phyloP scores from a whole-genome alignment of 169 alveolate species.

The Babesia sp. region DNA sequence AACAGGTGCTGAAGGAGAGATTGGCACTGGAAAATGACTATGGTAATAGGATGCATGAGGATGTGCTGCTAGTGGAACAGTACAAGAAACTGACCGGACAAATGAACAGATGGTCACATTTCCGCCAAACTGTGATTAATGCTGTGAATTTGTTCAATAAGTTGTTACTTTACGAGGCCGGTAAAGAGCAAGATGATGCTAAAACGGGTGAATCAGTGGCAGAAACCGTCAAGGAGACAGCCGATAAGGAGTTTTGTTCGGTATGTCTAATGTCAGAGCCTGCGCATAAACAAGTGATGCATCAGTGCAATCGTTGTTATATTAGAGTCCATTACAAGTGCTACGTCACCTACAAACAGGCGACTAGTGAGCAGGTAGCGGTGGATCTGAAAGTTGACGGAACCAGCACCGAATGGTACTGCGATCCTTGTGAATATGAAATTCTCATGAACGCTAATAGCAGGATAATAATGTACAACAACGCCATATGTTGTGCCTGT shows the following conservation, averaged over 20 bases:
- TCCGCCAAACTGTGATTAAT: constrained; percentile 7
- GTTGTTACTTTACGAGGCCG: background rate
- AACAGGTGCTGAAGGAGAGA: background rate
- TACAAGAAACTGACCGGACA: background rate
- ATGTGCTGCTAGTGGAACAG: constrained; percentile 12
- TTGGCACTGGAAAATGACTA: constrained; percentile 2
- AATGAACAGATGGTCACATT: constrained; percentile 52
- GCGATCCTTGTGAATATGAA: constrained; percentile 49
- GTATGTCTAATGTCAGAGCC: constrained; percentile 66
- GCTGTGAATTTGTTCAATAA: constrained; percentile 24
- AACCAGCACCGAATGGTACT: constrained; percentile 1
- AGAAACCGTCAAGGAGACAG: background rate
- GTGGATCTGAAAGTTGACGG: constrained; percentile 14
- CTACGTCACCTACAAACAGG: constrained; percentile 41
- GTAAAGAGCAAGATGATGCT: background rate
- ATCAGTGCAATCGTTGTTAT: constrained; percentile 57
- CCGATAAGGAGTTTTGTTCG: constrained; percentile 57
- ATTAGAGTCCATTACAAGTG: constrained; percentile 65
- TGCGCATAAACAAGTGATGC: constrained; percentile 57
- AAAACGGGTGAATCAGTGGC: background rate
- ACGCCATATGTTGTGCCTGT: constrained; percentile 50
- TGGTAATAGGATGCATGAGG: constrained; percentile 6
- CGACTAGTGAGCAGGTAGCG: background rate
- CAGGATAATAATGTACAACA: constrained; percentile 33
- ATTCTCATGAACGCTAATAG: constrained; percentile 13